phyloP scores from a whole-genome alignment of 2,329 filamentous ascomycete species.

The Capronia coronata region DNA sequence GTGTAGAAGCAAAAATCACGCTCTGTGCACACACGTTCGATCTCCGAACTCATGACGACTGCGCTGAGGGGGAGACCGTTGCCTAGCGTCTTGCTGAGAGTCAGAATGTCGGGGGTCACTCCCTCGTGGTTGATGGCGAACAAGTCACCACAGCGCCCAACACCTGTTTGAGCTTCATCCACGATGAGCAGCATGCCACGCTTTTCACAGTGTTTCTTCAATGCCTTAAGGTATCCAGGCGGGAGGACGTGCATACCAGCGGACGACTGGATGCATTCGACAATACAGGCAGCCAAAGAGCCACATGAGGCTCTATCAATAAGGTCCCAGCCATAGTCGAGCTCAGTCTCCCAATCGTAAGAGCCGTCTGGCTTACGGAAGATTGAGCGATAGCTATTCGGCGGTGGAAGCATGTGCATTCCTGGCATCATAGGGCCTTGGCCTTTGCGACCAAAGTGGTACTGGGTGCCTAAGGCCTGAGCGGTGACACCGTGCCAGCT shows the following conservation, averaged over 20 bases:
- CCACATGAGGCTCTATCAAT: conserved; percentile 55
- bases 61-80: conserved; percentile 55
- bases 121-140: conserved; percentile 54
- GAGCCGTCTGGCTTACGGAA: conserved; percentile 55
- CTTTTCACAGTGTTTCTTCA: conserved; percentile 50
- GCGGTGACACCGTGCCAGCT: conserved; percentile 58
- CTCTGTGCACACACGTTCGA: conserved; percentile 46
- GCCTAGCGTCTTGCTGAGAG: conserved; percentile 56
- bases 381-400: conserved; percentile 55
- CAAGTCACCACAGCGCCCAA: conserved; percentile 52
- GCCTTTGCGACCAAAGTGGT: conserved; percentile 47
- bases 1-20: conserved; percentile 53
- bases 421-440: conserved; percentile 49
- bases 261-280: conserved; percentile 55
- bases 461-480: conserved; percentile 48
- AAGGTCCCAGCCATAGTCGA: conserved; percentile 57
- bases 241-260: conserved; percentile 57
- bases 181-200: conserved; percentile 54
- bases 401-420: conserved; percentile 52
- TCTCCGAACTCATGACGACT: conserved; percentile 50
- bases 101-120: conserved; percentile 54
- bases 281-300: conserved; percentile 56
- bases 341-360: conserved; percentile 60
- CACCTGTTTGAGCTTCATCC: conserved; percentile 55
- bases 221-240: conserved; percentile 50